Conservation (phyloP, 345 rosid genomes). For the Isatis tinctoria region DNA sequence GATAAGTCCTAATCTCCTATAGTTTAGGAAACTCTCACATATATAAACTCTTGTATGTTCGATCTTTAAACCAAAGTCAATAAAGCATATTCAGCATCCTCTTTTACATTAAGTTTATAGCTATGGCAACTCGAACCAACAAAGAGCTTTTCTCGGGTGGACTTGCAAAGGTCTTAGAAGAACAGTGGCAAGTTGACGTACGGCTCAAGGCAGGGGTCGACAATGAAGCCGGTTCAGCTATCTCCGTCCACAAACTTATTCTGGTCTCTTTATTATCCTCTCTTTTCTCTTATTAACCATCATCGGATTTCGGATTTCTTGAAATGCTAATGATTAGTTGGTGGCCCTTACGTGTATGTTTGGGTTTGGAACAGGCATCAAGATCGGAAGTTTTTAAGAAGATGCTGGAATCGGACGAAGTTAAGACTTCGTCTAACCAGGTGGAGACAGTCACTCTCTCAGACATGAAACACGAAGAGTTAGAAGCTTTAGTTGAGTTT, state of each 20-base stretch:
- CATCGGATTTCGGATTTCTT: not conserved
- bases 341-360: not conserved
- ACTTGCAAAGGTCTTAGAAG: not conserved
- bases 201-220: slow-evolving; percentile 9
- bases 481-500: slow-evolving; percentile 13
- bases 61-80: too few relatives aligned
- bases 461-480: slow-evolving; percentile 8
- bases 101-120: too few relatives aligned
- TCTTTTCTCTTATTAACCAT: not conserved
- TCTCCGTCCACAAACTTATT: slow-evolving; percentile 12
- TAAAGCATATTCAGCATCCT: too few relatives aligned
- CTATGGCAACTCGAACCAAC: not conserved
- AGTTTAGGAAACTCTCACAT: too few relatives aligned
- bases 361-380: not conserved
- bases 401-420: not conserved
- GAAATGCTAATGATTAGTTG: not conserved
- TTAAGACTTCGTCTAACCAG: not conserved
- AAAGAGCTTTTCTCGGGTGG: not conserved
- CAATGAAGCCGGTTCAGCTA: slow-evolving; percentile 1
- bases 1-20: too few relatives aligned
- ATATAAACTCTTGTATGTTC: too few relatives aligned
- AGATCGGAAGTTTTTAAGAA: slow-evolving; percentile 14
- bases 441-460: not conserved
- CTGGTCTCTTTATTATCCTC: not conserved
- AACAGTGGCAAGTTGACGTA: slow-evolving; percentile 13